Percentiles rank a stretch among this genome's conserved stretches.
Conservation (phyloP, 176 grass and related monocot species). For the Musa acuminata region DNA sequence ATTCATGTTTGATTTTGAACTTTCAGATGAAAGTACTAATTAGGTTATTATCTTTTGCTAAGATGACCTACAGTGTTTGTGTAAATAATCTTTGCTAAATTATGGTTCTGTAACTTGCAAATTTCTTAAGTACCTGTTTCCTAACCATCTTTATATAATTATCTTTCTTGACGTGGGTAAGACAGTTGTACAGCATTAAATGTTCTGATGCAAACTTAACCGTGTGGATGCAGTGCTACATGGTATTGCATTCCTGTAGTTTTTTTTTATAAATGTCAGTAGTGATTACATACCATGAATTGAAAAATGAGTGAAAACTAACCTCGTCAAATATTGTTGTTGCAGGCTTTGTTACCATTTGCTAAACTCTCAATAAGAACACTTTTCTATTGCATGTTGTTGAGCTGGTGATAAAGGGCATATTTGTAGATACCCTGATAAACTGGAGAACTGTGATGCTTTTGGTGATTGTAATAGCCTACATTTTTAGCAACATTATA, state of each 20-base stretch:
- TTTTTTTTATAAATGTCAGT: background rate
- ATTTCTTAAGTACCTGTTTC: no score
- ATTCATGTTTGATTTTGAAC: no score
- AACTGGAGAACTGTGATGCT: background rate
- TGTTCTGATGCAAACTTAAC: no score
- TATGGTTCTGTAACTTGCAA: no score
- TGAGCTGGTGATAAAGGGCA: background rate
- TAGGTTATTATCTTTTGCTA: no score
- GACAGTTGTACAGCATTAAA: no score
- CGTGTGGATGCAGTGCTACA: no score
- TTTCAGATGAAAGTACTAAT: no score
- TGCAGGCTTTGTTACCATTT: background rate
- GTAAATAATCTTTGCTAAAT: no score
- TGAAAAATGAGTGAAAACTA: background rate
- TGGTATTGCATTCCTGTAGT: background rate
- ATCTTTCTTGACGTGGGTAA: no score
- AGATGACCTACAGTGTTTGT: no score
- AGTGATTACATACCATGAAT: background rate
- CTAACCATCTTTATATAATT: no score
- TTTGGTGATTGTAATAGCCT: background rate
- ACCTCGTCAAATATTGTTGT: background rate
- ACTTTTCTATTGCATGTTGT: background rate
- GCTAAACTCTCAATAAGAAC: background rate
- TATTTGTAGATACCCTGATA: background rate
- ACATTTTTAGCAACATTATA: background rate